Evolutionary conservation across 2,329 filamentous ascomycete genomes (phyloP).

Genomic region (Tolypocladium endophyticum): DNA sequence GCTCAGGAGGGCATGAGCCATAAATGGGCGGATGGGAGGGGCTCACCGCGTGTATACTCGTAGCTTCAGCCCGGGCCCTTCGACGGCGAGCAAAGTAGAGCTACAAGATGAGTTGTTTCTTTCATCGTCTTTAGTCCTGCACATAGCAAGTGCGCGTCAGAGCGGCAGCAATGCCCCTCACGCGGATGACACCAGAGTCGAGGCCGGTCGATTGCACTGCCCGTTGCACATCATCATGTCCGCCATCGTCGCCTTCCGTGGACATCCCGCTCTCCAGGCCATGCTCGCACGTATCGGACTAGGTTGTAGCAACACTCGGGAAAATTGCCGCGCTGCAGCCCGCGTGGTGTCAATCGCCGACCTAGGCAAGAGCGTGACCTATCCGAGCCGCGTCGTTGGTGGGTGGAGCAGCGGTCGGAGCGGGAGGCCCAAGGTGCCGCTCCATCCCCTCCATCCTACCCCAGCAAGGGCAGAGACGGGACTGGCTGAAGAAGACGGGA

Average conservation of each 20-base stretch:
- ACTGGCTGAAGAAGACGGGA: neutral
- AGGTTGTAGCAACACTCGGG: neutral
- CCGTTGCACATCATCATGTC: neutral
- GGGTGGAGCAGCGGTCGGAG: neutral
- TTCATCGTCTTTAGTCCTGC: neutral
- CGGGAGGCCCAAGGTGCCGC: neutral
- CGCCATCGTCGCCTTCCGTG: neutral
- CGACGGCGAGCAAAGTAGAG: neutral
- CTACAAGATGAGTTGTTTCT: constrained; percentile 1
- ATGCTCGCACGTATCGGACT: neutral
- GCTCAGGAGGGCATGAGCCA: neutral
- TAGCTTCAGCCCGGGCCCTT: neutral
- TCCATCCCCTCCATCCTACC: neutral
- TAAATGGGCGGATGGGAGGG: no score
- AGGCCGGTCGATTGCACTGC: neutral
- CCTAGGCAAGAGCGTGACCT: neutral
- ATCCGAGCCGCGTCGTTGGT: neutral
- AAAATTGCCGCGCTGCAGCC: neutral
- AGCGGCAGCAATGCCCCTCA: neutral
- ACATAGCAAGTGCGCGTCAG: neutral
- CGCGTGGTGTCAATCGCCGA: neutral
- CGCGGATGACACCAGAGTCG: neutral
- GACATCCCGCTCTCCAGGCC: neutral
- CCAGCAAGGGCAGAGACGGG: neutral
- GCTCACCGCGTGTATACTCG: no score